Conservation (phyloP, 208 protist genomes). For the Trypanosoma brucei region DNA sequence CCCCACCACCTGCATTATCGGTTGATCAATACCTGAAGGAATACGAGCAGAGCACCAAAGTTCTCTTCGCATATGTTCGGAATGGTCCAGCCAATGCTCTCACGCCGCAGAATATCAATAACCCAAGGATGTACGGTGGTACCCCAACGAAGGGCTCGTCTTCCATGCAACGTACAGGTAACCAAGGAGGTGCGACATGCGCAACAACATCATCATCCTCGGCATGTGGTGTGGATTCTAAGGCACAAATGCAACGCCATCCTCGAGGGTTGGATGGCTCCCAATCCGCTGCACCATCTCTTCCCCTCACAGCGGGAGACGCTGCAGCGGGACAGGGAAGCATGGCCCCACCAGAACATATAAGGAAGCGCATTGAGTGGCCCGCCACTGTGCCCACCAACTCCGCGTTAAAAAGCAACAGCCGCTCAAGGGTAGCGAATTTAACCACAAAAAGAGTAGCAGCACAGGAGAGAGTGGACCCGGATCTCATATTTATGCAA, state of each 20-base stretch:
- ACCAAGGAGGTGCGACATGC: neutral
- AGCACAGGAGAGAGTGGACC: slow-evolving; percentile 75
- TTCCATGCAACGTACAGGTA: slow-evolving; percentile 11
- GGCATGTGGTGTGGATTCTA: slow-evolving; percentile 3
- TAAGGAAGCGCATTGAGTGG: slow-evolving; percentile 56
- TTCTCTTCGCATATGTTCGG: slow-evolving; percentile 80
- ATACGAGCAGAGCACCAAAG: slow-evolving; percentile 77
- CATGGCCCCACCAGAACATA: slow-evolving; percentile 11
- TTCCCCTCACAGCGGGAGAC: slow-evolving; percentile 21
- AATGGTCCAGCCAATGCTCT: slow-evolving; percentile 77
- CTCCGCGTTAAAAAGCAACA: slow-evolving; percentile 67
- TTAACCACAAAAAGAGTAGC: slow-evolving; percentile 66
- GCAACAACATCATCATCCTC: neutral
- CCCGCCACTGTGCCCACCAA: slow-evolving; percentile 72
- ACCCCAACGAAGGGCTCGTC: slow-evolving; percentile 33
- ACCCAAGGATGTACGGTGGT: slow-evolving; percentile 35
- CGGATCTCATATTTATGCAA: slow-evolving; percentile 80
- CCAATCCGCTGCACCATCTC: slow-evolving; percentile 6
- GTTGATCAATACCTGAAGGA: slow-evolving; percentile 55
- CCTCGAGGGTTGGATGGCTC: slow-evolving; percentile 9
- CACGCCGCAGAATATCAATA: slow-evolving; percentile 73
- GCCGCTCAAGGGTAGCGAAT: slow-evolving; percentile 75
- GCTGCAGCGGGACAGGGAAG: slow-evolving; percentile 10
- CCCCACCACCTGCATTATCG: slow-evolving; percentile 46
- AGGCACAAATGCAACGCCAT: slow-evolving; percentile 1